Evolutionary conservation across 176 grass and related monocot species (phyloP), one percentile per base, ranked within the genome.

Genomic region (Oryza nivara): DNA sequence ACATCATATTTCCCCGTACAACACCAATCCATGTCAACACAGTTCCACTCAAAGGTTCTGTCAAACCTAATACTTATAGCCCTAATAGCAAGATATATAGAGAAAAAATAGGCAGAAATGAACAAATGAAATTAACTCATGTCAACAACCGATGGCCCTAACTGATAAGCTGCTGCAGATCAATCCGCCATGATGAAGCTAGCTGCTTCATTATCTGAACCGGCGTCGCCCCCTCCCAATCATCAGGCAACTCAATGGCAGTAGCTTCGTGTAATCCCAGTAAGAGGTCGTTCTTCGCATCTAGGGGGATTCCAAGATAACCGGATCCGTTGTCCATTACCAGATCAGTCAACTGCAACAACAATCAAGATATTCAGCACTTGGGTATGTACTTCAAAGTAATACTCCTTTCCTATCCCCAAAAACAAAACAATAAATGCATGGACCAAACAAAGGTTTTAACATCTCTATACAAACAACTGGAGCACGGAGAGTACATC

Each of bases 151-250:
- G 72, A 80, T 61, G 65, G 22, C 34, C 41, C 90, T 93, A 99
- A 77, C 77, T 83, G 28, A 95, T 77, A 65, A 99, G 89, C 43
- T 96, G 89, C 67, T 94, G 93, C 23, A 96, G 82, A 80, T 99
- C 91, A 20, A 99, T 90, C 26, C 88, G 89, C 96, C 96, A 96
- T 1, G 93, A 95, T 17, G 93, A 92, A 34, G 93, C 96, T 81
- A 99, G 91, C 79, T 99, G 93, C 82, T 86, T 92, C 96, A 99
- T 88, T 88, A 99, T 89, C 88, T 99, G 91, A n/a, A 94, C 65
- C 0, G 96, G 93, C 10, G 85, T 82, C 14, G 93, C 84, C 2
- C 96, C 96, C 16, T 96, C 96, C 93, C 89, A 99, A 82, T 96
- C 93, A 47, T 99, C 93, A 1, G 89, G 90, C 34, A 89, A 71